These are phyloP conservation scores for Phytophthora ramorum DNA, from an alignment of 352 stramenopile species.

Conservation along the genomic window DNA sequence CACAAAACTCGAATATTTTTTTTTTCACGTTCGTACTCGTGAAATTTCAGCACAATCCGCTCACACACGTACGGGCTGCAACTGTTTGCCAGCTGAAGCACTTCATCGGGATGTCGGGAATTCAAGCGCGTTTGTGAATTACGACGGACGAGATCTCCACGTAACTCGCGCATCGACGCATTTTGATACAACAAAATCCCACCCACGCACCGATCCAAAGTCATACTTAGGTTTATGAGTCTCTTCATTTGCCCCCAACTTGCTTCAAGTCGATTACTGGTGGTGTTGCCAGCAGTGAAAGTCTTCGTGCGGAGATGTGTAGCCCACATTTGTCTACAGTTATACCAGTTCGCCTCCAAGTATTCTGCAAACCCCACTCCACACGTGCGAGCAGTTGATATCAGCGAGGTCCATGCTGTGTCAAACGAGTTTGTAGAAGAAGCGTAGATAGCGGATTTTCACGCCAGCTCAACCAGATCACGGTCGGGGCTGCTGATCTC, in stretches of 20 bases:
- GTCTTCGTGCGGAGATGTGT: slow-evolving; percentile 9
- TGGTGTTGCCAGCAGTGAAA: slow-evolving; percentile 12
- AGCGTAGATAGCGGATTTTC: too few relatives aligned
- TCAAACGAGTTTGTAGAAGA: too few relatives aligned
- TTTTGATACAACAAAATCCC: slow-evolving; percentile 14
- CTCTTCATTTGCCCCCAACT: slow-evolving; percentile 3
- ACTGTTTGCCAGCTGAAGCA: too few relatives aligned
- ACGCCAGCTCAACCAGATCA: not conserved
- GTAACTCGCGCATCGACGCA: too few relatives aligned
- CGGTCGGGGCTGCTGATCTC: not conserved
- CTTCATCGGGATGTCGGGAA: too few relatives aligned
- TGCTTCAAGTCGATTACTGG: not conserved
- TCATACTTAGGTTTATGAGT: not conserved
- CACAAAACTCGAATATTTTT: too few relatives aligned
- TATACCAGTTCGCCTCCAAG: slow-evolving; percentile 6
- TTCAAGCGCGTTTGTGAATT: not conserved
- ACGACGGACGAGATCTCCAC: not conserved
- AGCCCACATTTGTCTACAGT: slow-evolving; percentile 5
- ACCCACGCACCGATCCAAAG: not conserved
- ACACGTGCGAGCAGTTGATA: too few relatives aligned
- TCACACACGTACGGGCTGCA: too few relatives aligned
- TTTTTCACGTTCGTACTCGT: too few relatives aligned
- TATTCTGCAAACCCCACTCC: slow-evolving; percentile 16
- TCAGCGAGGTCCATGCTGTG: too few relatives aligned
- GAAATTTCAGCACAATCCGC: too few relatives aligned